A percentile compares a stretch with the other conserved stretches of the same genome.
Conservation (phyloP, 208 protist species). For the Trypanosomatidae sp. region DNA sequence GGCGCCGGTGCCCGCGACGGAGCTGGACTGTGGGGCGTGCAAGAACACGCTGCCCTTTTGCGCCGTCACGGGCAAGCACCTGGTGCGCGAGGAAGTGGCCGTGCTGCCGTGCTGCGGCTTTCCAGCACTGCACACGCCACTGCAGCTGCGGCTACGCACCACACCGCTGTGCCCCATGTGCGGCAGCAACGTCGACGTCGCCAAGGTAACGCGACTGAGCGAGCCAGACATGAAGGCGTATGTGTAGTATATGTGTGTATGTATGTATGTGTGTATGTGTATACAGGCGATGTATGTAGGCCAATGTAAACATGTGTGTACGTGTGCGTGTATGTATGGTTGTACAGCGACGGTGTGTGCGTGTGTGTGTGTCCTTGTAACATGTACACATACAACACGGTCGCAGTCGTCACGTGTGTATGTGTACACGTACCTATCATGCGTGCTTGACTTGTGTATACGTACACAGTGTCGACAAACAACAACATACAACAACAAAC, state of each 20-base stretch:
- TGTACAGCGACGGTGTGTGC: too few relatives aligned
- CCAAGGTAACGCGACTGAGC: conserved; percentile 42
- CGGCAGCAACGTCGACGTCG: conserved; percentile 57
- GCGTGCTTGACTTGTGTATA: too few relatives aligned
- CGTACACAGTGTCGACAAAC: too few relatives aligned
- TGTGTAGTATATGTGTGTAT: conserved; percentile 7
- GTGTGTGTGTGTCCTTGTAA: too few relatives aligned
- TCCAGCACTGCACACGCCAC: conserved; percentile 60
- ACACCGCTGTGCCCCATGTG: conserved; percentile 77
- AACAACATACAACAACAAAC: too few relatives aligned
- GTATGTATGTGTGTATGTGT: too few relatives aligned
- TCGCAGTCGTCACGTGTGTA: too few relatives aligned
- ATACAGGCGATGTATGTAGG: too few relatives aligned
- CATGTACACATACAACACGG: too few relatives aligned
- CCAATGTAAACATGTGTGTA: too few relatives aligned
- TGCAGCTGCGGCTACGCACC: conserved; percentile 56
- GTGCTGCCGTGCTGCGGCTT: conserved; percentile 88
- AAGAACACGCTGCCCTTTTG: conserved; percentile 94
- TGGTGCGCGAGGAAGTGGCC: conserved; percentile 82
- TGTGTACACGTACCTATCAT: too few relatives aligned
- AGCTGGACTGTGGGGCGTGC: conserved; percentile 90
- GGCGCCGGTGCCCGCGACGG: conserved; percentile 68
- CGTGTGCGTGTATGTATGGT: background rate
- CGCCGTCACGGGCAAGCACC: conserved; percentile 89
- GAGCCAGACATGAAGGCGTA: conserved; percentile 56